Evolutionary conservation across 2,329 filamentous ascomycete genomes (phyloP), one percentile per base, ranked within the genome.

Genomic region (Trichothecium roseum): DNA sequence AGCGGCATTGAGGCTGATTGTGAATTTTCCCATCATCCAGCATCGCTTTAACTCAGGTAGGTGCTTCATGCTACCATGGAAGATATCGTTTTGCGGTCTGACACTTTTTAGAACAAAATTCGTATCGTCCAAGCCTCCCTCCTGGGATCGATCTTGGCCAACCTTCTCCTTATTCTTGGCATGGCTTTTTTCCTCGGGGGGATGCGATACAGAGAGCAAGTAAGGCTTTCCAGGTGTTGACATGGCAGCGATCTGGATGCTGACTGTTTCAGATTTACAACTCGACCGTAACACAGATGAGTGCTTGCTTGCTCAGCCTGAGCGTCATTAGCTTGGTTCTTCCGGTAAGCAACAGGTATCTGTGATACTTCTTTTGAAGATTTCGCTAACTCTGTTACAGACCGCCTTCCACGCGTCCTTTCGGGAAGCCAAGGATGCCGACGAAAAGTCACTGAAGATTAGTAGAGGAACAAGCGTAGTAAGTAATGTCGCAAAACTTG

Each of bases 251-350:
- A 9, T 28, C 16, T n/a, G 14, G 9, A 8, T 5, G 16, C 30
- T 34, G 9, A 35, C 18, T 5, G 16, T 22, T 12, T 16, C 33
- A 83, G 74, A 80, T 95, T 42, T 95, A 94, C 63, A 95, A 94
- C 62, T 91, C 79, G 60, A 94, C 85, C 16, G 85, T 94, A 39
- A 94, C 87, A 1, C 87, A 95, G 56, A 94, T 94, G 85, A 94
- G 86, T 54, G 88, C 88, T 35, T 94, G 86, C 62, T 68, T 95
- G 47, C 73, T 95, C 46, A 93, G 85, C 65, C 60, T 94, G 57
- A 88, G 84, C 52, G 88, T 94, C 41, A 88, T 85, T 60, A 94
- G 87, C 64, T 67, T 94, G 16, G 72, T 94, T 18, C 62, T 95
- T 10, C 87, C 88, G 1, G 81, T 83, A 60, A 47, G 74, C 59